Percentiles rank a stretch among this genome's conserved stretches.
Evolutionary conservation across 352 stramenopile species (phyloP).

Genomic region (Phytophthora boehmeriae): DNA sequence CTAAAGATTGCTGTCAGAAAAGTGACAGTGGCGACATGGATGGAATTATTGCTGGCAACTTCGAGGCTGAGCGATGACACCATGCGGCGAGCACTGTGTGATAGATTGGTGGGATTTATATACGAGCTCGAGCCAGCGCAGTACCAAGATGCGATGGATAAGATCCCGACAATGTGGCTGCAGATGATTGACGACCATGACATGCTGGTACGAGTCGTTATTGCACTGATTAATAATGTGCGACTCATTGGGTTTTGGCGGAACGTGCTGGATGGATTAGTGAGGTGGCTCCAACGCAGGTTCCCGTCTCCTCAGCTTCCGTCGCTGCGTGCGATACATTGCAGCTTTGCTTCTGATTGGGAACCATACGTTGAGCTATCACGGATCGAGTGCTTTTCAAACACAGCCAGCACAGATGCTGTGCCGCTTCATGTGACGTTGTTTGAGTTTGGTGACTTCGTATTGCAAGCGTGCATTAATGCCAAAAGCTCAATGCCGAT

Average conservation of each 20-base stretch:
- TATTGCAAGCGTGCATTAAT: slow-evolving; percentile 45
- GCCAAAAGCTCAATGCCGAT: slow-evolving; percentile 26
- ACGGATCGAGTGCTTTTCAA: slow-evolving; percentile 30
- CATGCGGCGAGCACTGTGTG: slow-evolving; percentile 29
- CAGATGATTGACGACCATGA: slow-evolving; percentile 40
- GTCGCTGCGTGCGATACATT: slow-evolving; percentile 49
- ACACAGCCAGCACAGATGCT: slow-evolving; percentile 14
- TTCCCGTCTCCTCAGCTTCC: slow-evolving; percentile 23
- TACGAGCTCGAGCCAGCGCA: slow-evolving; percentile 27
- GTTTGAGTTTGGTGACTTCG: slow-evolving; percentile 35
- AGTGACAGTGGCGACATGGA: slow-evolving; percentile 46
- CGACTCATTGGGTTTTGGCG: slow-evolving; percentile 44
- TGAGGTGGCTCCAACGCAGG: slow-evolving; percentile 40
- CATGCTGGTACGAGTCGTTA: slow-evolving; percentile 37
- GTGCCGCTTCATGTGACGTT: slow-evolving; percentile 29
- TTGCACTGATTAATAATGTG: slow-evolving; percentile 46
- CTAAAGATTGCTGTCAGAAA: slow-evolving; percentile 31
- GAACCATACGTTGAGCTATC: slow-evolving; percentile 29
- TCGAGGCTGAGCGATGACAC: slow-evolving; percentile 16
- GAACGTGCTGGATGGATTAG: slow-evolving; percentile 39
- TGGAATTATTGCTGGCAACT: slow-evolving; percentile 40
- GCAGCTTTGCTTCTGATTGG: slow-evolving; percentile 39
- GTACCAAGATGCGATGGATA: slow-evolving; percentile 32
- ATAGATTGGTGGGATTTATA: slow-evolving; percentile 41
- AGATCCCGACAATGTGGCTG: slow-evolving; percentile 41